Evolutionary conservation across 768 basidiomycete species (phyloP).

Genomic region (Hemileccinum rubropunctum): DNA sequence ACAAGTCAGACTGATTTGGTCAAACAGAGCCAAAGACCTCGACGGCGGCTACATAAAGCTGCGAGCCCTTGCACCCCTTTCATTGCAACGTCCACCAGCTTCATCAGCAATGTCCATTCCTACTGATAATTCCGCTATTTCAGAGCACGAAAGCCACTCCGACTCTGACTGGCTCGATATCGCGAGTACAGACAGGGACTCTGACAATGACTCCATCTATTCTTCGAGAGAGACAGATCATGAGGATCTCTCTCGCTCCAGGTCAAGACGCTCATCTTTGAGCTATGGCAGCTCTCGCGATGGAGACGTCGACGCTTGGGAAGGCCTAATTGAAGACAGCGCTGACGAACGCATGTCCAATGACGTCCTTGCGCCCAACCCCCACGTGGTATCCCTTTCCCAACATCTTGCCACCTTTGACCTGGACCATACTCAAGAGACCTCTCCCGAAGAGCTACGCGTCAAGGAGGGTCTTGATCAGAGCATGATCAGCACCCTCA

Average conservation of each 20-base stretch:
- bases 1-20: not conserved
- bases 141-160: constrained; percentile 65
- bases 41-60: constrained; percentile 26
- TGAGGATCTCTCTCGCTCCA: constrained; percentile 50
- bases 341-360: constrained; percentile 44
- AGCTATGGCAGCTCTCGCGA: constrained; percentile 68
- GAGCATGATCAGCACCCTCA: constrained; percentile 78
- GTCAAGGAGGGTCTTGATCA: constrained; percentile 78
- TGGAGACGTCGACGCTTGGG: constrained; percentile 75
- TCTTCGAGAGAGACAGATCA: constrained; percentile 57
- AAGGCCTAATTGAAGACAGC: constrained; percentile 67
- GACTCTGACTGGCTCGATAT: constrained; percentile 88
- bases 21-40: constrained; percentile 33
- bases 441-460: constrained; percentile 58
- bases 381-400: constrained; percentile 22
- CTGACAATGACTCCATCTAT: constrained; percentile 66
- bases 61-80: constrained; percentile 29
- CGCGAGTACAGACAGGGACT: constrained; percentile 58
- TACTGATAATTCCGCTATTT: constrained; percentile 43
- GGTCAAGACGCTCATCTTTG: constrained; percentile 66
- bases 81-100: constrained; percentile 21
- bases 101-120: constrained; percentile 30
- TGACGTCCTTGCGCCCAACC: constrained; percentile 20
- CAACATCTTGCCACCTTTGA: constrained; percentile 26
- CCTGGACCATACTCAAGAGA: constrained; percentile 28